Evolutionary conservation across 805 yeast genomes (phyloP).

Genomic region (Priceomyces medius): DNA sequence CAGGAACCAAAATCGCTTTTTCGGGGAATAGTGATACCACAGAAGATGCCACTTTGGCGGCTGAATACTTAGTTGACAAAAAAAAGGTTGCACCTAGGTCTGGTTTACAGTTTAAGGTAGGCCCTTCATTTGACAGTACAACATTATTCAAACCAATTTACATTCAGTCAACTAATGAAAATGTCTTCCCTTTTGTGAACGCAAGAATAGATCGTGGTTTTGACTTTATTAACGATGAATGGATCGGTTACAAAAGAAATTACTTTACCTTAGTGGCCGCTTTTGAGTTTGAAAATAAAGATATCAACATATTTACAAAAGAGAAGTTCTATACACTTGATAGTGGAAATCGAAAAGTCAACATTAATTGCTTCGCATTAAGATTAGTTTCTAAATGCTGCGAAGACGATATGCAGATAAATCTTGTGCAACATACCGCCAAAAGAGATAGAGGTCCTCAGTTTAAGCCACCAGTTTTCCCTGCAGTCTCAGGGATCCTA

Average conservation of each 20-base stretch:
- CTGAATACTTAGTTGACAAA: constrained; percentile 8
- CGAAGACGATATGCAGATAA: constrained; percentile 48
- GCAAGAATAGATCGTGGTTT: constrained; percentile 69
- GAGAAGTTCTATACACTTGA: constrained; percentile 34
- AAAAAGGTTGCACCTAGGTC: constrained; percentile 64
- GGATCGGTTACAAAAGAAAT: constrained; percentile 73
- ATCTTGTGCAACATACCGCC: constrained; percentile 67
- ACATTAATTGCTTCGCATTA: constrained; percentile 51
- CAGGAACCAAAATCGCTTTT: background rate
- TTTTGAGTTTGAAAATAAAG: constrained; percentile 37
- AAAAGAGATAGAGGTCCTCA: constrained; percentile 75
- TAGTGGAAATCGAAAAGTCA: constrained; percentile 13
- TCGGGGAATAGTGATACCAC: background rate
- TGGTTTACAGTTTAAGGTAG: constrained; percentile 60
- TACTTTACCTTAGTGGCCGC: constrained; percentile 64
- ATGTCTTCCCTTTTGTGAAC: constrained; percentile 39
- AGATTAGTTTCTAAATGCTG: constrained; percentile 51
- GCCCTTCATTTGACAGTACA: constrained; percentile 55
- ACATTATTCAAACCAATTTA: constrained; percentile 20
- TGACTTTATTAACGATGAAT: constrained; percentile 46
- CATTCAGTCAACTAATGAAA: constrained; percentile 22
- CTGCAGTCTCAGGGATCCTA: constrained; percentile 55
- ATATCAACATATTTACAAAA: constrained; percentile 26
- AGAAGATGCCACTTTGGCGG: background rate
- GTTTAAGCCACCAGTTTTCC: constrained; percentile 52